phyloP scores from a whole-genome alignment of 148 eudicot species.

The Selenicereus undatus region DNA sequence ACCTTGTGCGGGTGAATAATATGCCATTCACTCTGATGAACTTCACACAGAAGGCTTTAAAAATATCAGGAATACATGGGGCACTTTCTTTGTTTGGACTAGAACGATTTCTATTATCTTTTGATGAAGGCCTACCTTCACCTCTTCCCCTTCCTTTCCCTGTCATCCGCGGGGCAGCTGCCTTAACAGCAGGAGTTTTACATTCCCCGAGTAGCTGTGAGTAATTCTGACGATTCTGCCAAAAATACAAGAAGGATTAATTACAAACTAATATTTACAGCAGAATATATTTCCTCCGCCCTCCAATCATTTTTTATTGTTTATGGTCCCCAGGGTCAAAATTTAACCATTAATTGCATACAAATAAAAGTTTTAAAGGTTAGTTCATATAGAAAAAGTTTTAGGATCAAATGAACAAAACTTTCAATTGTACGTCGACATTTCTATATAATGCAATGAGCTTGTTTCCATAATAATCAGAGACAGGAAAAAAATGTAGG shows the following conservation, averaged over 20 bases:
- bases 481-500: neutral
- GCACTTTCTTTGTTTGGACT: conserved; percentile 49
- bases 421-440: neutral
- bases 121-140: conserved; percentile 44
- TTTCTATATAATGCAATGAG: neutral
- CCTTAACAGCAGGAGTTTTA: conserved; percentile 47
- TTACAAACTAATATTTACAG: neutral
- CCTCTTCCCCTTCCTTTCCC: conserved; percentile 70
- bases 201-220: conserved; percentile 53
- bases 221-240: conserved; percentile 90
- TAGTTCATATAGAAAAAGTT: neutral
- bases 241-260: conserved; percentile 5
- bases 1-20: conserved; percentile 97
- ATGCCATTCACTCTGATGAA: conserved; percentile 89
- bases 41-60: conserved; percentile 57
- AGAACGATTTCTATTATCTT: conserved; percentile 48
- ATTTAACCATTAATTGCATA: neutral
- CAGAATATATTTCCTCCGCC: neutral
- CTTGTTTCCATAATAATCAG: neutral
- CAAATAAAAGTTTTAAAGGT: too few species aligned
- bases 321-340: neutral
- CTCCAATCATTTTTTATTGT: neutral
- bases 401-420: neutral
- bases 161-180: conserved; percentile 34
- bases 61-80: conserved; percentile 35